A percentile compares a stretch with the other conserved stretches of the same genome.
Evolutionary conservation across 1,139 yeast species (phyloP).

Genomic region (Pneumocystis oryctolagi): DNA sequence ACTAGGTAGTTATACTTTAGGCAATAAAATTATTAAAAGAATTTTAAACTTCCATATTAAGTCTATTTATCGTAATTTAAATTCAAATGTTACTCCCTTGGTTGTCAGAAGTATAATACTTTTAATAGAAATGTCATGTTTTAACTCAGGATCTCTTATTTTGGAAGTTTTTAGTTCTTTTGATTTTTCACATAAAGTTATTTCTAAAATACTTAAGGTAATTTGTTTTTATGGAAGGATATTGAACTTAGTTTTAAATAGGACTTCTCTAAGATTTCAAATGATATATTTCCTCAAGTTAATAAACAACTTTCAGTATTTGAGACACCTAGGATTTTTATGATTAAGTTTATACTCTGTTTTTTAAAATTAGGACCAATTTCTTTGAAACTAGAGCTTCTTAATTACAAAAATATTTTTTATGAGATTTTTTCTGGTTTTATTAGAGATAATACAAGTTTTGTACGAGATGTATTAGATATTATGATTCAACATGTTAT

Average conservation of each 20-base stretch:
- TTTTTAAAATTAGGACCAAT: constrained; percentile 37
- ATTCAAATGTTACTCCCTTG: constrained; percentile 40
- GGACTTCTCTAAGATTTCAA: constrained; percentile 34
- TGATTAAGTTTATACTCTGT: constrained; percentile 47
- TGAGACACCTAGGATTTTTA: constrained; percentile 3
- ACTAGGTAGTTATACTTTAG: constrained; percentile 11
- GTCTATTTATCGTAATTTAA: constrained; percentile 54
- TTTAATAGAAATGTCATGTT: constrained; percentile 38
- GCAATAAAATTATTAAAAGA: constrained; percentile 32
- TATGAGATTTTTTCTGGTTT: constrained; percentile 24
- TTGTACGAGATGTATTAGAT: constrained; percentile 31
- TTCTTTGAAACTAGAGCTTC: constrained; percentile 40
- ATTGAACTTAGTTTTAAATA: constrained; percentile 18
- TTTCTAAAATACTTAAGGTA: constrained; percentile 25
- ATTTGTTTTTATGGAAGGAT: constrained; percentile 23
- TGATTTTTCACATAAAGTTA: constrained; percentile 54
- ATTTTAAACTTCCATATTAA: constrained; percentile 44
- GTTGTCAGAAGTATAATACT: constrained; percentile 49
- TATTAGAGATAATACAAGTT: constrained; percentile 33
- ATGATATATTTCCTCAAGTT: constrained; percentile 17
- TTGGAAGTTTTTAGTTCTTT: constrained; percentile 49
- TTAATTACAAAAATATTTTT: not conserved
- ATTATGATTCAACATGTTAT: constrained; percentile 39
- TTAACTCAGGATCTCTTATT: constrained; percentile 35
- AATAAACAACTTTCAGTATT: constrained; percentile 17